Evolutionary conservation across 306 rosid species (phyloP), one percentile per base, ranked within the genome.

Genomic region (Adenanthera pavonina): DNA sequence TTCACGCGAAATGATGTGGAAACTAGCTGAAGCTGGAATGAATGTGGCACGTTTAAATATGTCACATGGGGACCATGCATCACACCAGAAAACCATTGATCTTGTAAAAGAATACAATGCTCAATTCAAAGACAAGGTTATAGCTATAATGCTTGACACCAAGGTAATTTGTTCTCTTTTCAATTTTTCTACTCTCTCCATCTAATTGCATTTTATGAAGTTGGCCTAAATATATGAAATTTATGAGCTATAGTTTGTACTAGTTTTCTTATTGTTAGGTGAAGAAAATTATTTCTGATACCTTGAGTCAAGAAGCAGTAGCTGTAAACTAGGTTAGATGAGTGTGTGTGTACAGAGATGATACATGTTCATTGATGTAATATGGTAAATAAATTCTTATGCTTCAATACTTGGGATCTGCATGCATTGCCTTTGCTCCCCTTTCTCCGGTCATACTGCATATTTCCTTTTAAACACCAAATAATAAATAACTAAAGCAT

Each of bases 91-190:
- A 82, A 92, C 99, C 25, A 90, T 95, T 71, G 86, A 93, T 79
- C 64, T 90, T 69, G 99, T 95, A 16, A 92, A 85, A 87, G 87
- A 93, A 57, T 95, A 91, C 90, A 95, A 95, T 60, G 85, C 93
- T 75, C 94, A 85, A 71, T 92, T 90, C 78, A 84, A 85, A 25
- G 90, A 93, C 70, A 93, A 87, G 81, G 97, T 85, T 44, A 84
- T 95, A 12, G 92, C 98, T 84, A 91, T 95, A 86, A 93, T 95
- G 99, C 92, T 95, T 73, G 99, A 95, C 87, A 95, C 99, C 66
- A 95, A 95, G 98, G 98, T 91, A 46, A 81, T 62, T 25, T 38
- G 13, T 47, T 60, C 10, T 81, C 25, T 36, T 13, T 1, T 54
- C 4, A 6, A 6, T 44, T 10, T 44, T 44, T 30, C 38, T 35